Percentiles rank a stretch among this genome's conserved stretches.
phyloP scores from a whole-genome alignment of 768 basidiomycete species.

The Leccinum uliginosum region DNA sequence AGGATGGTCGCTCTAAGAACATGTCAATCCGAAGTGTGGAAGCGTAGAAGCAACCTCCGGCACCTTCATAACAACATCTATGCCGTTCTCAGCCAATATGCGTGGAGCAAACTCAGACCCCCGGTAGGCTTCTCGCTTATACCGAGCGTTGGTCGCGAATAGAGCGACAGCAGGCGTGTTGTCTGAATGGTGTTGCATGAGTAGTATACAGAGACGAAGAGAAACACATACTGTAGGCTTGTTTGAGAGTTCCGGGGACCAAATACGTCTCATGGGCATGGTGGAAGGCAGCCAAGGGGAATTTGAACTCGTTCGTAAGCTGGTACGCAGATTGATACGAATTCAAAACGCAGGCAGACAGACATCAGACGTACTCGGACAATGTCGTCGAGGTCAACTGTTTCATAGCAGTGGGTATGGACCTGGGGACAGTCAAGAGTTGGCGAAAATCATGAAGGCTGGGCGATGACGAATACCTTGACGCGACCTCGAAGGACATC shows the following conservation, averaged over 20 bases:
- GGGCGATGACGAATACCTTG: slow-evolving; percentile 40
- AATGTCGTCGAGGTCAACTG: slow-evolving; percentile 67
- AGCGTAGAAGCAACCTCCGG: slow-evolving; percentile 25
- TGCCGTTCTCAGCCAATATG: slow-evolving; percentile 52
- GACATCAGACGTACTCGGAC: slow-evolving; percentile 48
- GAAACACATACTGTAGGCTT: slow-evolving; percentile 43
- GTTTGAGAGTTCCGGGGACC: slow-evolving; percentile 77
- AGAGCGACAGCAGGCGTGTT: slow-evolving; percentile 70
- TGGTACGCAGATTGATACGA: slow-evolving; percentile 26
- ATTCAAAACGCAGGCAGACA: background rate
- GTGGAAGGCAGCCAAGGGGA: slow-evolving; percentile 77
- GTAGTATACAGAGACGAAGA: background rate
- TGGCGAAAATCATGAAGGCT: background rate
- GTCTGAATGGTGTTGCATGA: slow-evolving; percentile 27
- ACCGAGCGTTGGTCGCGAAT: slow-evolving; percentile 73
- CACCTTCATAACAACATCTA: slow-evolving; percentile 60
- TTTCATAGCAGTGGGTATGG: slow-evolving; percentile 44
- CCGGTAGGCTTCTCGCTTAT: slow-evolving; percentile 60
- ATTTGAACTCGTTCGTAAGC: slow-evolving; percentile 89
- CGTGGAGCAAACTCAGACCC: slow-evolving; percentile 62
- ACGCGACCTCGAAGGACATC: slow-evolving; percentile 85
- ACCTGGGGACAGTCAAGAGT: slow-evolving; percentile 16
- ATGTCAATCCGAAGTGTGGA: slow-evolving; percentile 4
- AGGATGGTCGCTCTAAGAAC: slow-evolving; percentile 46
- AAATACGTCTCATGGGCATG: slow-evolving; percentile 89